Conservation (phyloP, 495 filamentous ascomycete genomes). For the Penicillium coprophilum region DNA sequence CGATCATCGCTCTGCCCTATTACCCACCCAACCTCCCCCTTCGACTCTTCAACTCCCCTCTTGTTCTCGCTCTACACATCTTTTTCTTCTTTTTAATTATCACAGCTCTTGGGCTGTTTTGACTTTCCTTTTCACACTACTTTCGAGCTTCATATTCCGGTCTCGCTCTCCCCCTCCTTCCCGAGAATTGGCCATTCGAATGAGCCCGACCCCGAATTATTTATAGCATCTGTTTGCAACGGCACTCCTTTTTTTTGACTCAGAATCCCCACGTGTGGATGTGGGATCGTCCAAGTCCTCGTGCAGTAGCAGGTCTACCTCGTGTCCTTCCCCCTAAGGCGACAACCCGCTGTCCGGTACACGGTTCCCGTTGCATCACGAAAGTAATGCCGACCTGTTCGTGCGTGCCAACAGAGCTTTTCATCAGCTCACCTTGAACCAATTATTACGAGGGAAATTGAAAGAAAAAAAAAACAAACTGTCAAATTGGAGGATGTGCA, state of each 20-base stretch:
- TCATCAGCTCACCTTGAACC: conserved; percentile 32
- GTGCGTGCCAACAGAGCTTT: conserved; percentile 31
- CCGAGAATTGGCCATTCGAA: conserved; percentile 9
- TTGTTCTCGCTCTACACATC: conserved; percentile 14
- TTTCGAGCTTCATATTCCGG: conserved; percentile 18
- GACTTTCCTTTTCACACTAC: conserved; percentile 22
- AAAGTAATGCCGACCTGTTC: conserved; percentile 44
- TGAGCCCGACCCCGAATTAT: conserved; percentile 21
- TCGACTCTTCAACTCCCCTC: conserved; percentile 11
- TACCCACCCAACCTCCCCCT: conserved; percentile 26
- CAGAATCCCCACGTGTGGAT: conserved; percentile 22
- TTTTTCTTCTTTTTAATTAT: conserved; percentile 13
- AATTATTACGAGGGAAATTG: background rate
- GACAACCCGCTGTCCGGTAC: conserved; percentile 38
- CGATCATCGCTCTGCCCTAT: conserved; percentile 25
- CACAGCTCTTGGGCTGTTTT: conserved; percentile 1
- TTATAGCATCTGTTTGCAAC: conserved; percentile 22
- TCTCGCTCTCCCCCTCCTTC: conserved; percentile 20
- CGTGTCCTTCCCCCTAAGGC: conserved; percentile 9
- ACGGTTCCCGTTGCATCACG: conserved; percentile 21
- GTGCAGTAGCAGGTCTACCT: conserved; percentile 42
- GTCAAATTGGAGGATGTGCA: conserved; percentile 10
- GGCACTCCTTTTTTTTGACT: conserved; percentile 19
- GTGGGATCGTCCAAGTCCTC: conserved; percentile 27
- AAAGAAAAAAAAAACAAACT: conserved; percentile 1